Evolutionary conservation across 2,329 filamentous ascomycete genomes (phyloP), one percentile per base, ranked within the genome.

Genomic region (Aspergillus sp.): DNA sequence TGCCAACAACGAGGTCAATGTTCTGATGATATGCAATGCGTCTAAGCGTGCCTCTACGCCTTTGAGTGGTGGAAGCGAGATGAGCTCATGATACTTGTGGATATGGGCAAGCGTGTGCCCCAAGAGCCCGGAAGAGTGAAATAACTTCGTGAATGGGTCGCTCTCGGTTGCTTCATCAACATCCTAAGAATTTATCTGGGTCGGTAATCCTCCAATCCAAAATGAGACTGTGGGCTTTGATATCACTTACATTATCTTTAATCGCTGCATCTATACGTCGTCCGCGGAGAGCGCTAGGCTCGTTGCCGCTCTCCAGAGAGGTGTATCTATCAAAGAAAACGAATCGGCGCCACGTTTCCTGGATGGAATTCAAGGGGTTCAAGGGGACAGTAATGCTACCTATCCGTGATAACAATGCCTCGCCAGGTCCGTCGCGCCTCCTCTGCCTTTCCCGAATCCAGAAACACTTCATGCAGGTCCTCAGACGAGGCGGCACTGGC

Each of bases 351-450:
- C 14, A 36, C 32, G 11, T 36, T 36, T 36, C 32, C 14, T 10
- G 11, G 32, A 5, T 2, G 32, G 32, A 36, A 36, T 36, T 5
- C 54, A 7, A 26, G 26, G 26, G 26, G 7, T 3, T 29, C 26
- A 29, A 29, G 2, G 26, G 26, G 26, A 29, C 7, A 29, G 1
- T 29, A 1, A 9, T 10, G 26, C 7, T 29, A 50, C 54, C 54
- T 29, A 18, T 55, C 54, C 3, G 46, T 10, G 24, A 55, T 55
- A 10, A 55, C 31, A 29, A 55, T 55, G 12, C 54, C 54, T 6
- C 45, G 31, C 54, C 54, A 55, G 3, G 46, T 55, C 32, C 20
- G 24, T 29, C 54, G 54, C 12, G 54, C 54, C 54, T 55, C 54
- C 9, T 50, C 54, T 11, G 46, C 54, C 9, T 36, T 12, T 20